These are phyloP conservation scores for Pseudogymnoascus sp. DNA, from an alignment of 2,329 filamentous ascomycete genomes.

Conservation along the genomic window DNA sequence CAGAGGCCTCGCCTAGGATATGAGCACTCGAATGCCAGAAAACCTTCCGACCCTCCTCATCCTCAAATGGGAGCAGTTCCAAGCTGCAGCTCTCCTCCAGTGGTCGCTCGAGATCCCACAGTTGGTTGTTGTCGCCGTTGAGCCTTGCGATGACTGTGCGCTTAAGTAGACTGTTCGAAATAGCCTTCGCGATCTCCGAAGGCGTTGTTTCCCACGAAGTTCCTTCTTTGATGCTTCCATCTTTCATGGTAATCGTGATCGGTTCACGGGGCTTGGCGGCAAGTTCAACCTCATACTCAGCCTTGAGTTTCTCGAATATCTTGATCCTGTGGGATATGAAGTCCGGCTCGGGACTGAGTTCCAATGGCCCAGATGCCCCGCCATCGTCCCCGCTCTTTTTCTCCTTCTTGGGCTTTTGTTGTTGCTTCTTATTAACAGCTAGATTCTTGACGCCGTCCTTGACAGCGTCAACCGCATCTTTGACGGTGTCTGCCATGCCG, in stretches of 20 bases:
- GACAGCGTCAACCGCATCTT: slow-evolving; percentile 39
- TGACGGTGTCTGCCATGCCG: slow-evolving; percentile 40
- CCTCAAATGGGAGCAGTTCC: slow-evolving; percentile 74
- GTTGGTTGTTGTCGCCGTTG: slow-evolving; percentile 57
- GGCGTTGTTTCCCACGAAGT: slow-evolving; percentile 91
- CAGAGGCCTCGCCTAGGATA: slow-evolving; percentile 87
- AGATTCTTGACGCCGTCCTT: slow-evolving; percentile 52
- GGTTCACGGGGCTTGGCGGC: slow-evolving; percentile 60
- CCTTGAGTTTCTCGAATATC: slow-evolving; percentile 82
- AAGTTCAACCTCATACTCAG: slow-evolving; percentile 70
- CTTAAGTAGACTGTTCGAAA: slow-evolving; percentile 77
- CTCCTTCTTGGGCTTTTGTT: slow-evolving; percentile 40
- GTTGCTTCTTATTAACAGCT: slow-evolving; percentile 36
- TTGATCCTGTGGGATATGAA: slow-evolving; percentile 78
- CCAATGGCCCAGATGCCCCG: slow-evolving; percentile 34
- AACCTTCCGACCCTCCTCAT: slow-evolving; percentile 69
- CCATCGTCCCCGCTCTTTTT: slow-evolving; percentile 39
- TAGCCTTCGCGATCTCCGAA: slow-evolving; percentile 64
- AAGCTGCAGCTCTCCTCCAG: slow-evolving; percentile 81
- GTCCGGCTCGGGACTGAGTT: slow-evolving; percentile 51
- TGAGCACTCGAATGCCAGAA: slow-evolving; percentile 98
- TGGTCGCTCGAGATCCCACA: slow-evolving; percentile 90
- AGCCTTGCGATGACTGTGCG: slow-evolving; percentile 80
- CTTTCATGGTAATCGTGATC: slow-evolving; percentile 64
- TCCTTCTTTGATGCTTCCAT: slow-evolving; percentile 62